Evolutionary conservation across 352 stramenopile genomes (phyloP), one percentile per base, ranked within the genome.

Genomic region (Globisporangium emineosum): DNA sequence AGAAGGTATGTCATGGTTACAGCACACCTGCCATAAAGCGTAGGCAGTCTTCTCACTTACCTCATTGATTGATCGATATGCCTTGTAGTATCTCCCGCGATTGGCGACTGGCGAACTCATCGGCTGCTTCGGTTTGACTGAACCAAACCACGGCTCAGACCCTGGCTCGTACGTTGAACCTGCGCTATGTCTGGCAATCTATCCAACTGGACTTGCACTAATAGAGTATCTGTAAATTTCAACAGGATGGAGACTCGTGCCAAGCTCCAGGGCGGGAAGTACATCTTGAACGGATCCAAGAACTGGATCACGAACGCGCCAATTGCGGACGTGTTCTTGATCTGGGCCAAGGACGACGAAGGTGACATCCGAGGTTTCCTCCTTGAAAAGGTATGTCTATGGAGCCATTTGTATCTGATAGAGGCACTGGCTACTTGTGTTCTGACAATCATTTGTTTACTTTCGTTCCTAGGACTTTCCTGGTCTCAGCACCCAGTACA

Each of bases 231-330:
- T 15, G 32, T 13, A 10, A 42, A 45, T 19, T 45, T 35, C 13
- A 50, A 29, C 30, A 89, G 86, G 58, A 99, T 99, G 97, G 94
- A 98, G 78, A 98, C 97, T 0, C 85, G 88, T 47, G 93, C 95
- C 8, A 82, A 75, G 58, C 84, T 98, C 10, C 76, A 91, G 58
- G 70, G 91, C 66, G 72, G 95, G 80, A 83, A 94, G 85, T 99
- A 97, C 81, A 80, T 99, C n/a, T 76, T 99, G 23, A 99, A 98
- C 71, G 97, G 97, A 13, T 91, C 83, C 57, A 95, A 93, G 81
- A 93, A 95, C 72, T 93, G 85, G 97, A 99, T 99, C 81, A 99
- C 97, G 9, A 99, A 99, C 80, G 90, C 89, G 25, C 97, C 97
- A 0, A 98, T 99, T 55, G 97, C 97, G 2, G 96, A 99, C 66